Evolutionary conservation across 164 flowering plant genomes (phyloP).

Genomic region (Saururus chinensis): DNA sequence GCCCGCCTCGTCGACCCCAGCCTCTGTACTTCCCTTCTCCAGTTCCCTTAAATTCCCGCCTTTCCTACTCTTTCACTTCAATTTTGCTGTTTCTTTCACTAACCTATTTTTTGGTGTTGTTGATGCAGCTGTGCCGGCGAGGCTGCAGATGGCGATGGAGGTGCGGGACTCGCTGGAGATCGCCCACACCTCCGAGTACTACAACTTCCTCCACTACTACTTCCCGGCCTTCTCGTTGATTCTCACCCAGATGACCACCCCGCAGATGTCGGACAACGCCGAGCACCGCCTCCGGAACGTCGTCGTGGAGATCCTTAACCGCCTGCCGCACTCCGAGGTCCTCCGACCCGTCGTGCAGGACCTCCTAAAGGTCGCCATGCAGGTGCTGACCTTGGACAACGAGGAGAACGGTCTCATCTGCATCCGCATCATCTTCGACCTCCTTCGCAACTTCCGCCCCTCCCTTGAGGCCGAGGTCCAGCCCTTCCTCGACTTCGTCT

Average conservation of each 20-base stretch:
- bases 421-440: constrained; percentile 83
- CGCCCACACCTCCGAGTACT: constrained; percentile 86
- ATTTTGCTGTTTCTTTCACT: background rate
- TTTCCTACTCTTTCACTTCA: background rate
- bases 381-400: constrained; percentile 82
- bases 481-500: constrained; percentile 92
- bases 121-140: constrained; percentile 45
- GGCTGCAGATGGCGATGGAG: constrained; percentile 91
- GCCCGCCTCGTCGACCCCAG: constrained; percentile 67
- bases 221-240: constrained; percentile 72
- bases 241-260: constrained; percentile 68
- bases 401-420: constrained; percentile 93
- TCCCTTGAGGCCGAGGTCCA: constrained; percentile 77
- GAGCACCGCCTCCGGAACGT: constrained; percentile 91
- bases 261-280: constrained; percentile 62
- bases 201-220: constrained; percentile 79
- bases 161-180: constrained; percentile 93
- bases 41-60: too few relatives aligned
- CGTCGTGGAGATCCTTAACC: constrained; percentile 78
- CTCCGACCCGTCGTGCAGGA: constrained; percentile 96
- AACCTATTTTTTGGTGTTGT: background rate
- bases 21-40: constrained; percentile 32
- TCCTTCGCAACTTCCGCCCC: constrained; percentile 83
- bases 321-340: constrained; percentile 90
- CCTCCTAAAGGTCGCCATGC: constrained; percentile 87